Conservation (phyloP, 2,329 filamentous ascomycete genomes). For the Curvularia verruculosa region DNA sequence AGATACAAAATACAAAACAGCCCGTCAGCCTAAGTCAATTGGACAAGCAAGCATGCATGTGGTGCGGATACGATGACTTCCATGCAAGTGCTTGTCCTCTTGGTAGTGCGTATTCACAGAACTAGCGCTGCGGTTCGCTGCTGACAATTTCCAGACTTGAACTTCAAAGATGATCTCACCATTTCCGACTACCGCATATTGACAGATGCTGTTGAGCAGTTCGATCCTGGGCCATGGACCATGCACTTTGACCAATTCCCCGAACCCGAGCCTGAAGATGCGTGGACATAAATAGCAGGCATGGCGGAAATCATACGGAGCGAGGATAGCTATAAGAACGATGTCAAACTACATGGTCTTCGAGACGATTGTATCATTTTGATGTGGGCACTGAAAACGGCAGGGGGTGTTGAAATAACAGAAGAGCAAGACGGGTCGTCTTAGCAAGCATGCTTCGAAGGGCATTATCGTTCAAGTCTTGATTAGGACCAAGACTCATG, state of each 20-base stretch:
- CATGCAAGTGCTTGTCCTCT: slow-evolving; percentile 29
- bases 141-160: slow-evolving; percentile 15
- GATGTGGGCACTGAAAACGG: slow-evolving; percentile 28
- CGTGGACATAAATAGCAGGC: slow-evolving; percentile 4
- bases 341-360: slow-evolving; percentile 21
- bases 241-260: slow-evolving; percentile 19
- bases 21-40: neutral
- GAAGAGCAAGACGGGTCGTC: neutral
- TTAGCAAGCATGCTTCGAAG: no score
- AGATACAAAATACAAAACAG: neutral
- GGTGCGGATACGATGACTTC: slow-evolving; percentile 24
- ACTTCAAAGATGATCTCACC: slow-evolving; percentile 17
- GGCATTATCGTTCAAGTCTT: no score
- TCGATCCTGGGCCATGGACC: slow-evolving; percentile 39
- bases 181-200: slow-evolving; percentile 19
- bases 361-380: slow-evolving; percentile 24
- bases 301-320: slow-evolving; percentile 29
- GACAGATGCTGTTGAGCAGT: slow-evolving; percentile 17
- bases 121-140: neutral
- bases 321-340: slow-evolving; percentile 23
- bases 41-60: slow-evolving; percentile 31
- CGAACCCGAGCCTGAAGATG: slow-evolving; percentile 14
- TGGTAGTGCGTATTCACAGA: slow-evolving; percentile 23
- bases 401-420: slow-evolving; percentile 8
- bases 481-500: no score